Conservation (phyloP, 2,329 filamentous ascomycete genomes). For the Magnaporthiopsis poae region DNA sequence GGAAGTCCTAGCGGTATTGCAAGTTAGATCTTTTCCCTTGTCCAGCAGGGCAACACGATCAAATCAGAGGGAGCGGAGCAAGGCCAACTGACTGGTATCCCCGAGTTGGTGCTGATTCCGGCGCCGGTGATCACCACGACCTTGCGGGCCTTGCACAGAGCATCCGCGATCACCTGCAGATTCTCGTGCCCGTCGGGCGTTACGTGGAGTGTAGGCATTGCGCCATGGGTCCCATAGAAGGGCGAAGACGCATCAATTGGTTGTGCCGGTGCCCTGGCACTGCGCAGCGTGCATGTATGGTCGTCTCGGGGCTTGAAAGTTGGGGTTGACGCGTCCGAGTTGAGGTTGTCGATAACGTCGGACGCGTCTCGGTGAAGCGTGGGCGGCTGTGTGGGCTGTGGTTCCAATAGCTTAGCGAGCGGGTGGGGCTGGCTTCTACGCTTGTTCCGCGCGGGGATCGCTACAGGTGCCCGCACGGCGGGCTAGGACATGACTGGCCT, state of each 20-base stretch:
- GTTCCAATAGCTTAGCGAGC: not conserved
- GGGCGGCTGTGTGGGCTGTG: slow-evolving; percentile 4
- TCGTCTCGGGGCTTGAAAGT: not conserved
- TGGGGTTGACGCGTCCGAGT: not conserved
- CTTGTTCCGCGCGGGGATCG: not conserved
- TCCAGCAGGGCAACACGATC: not conserved
- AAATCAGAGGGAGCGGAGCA: not conserved
- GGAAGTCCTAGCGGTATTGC: slow-evolving; percentile 51
- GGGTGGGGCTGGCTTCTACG: not conserved
- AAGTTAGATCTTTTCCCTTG: slow-evolving; percentile 12
- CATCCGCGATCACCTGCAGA: slow-evolving; percentile 57
- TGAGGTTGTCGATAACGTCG: not conserved
- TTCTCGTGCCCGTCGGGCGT: slow-evolving; percentile 38
- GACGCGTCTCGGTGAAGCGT: not conserved
- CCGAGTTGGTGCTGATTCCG: slow-evolving; percentile 66
- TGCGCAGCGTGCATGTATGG: not conserved
- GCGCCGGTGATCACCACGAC: slow-evolving; percentile 64
- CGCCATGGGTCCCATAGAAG: slow-evolving; percentile 14
- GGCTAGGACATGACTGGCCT: not conserved
- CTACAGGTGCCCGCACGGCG: not conserved
- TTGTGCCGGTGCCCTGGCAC: not conserved
- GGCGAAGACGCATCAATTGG: not conserved
- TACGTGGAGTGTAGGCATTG: slow-evolving; percentile 51
- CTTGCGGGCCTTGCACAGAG: slow-evolving; percentile 54
- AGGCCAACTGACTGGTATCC: slow-evolving; percentile 53